Evolutionary conservation across 768 basidiomycete species (phyloP).

Genomic region (Suillus paluster): DNA sequence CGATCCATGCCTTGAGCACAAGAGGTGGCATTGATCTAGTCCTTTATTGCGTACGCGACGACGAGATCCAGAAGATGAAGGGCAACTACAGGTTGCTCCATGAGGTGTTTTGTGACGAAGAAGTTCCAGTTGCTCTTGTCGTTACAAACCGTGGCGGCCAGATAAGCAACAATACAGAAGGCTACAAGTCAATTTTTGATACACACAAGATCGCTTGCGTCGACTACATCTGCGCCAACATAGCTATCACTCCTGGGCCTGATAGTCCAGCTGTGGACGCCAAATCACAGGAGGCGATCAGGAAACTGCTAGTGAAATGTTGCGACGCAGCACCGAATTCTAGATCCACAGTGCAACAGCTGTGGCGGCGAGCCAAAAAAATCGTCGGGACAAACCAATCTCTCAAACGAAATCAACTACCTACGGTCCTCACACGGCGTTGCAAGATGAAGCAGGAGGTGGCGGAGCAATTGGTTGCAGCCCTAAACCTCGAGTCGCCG

Average conservation of each 20-base stretch:
- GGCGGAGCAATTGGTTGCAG: not conserved
- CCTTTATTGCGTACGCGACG: constrained; percentile 43
- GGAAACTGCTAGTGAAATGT: not conserved
- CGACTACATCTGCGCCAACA: not conserved
- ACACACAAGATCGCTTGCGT: not conserved
- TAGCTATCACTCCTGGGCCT: not conserved
- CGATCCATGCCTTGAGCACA: constrained; percentile 36
- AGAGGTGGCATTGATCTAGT: constrained; percentile 42
- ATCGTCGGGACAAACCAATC: not conserved
- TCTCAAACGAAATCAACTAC: not conserved
- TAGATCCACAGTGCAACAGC: not conserved
- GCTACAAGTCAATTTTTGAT: not conserved
- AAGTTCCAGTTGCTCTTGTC: constrained; percentile 41
- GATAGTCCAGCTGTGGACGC: not conserved
- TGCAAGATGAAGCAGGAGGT: not conserved
- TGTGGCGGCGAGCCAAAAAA: not conserved
- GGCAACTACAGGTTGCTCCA: constrained; percentile 38
- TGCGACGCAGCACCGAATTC: not conserved
- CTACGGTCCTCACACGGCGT: not conserved
- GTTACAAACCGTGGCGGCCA: constrained; percentile 40
- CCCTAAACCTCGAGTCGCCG: not conserved
- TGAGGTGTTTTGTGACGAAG: constrained; percentile 40
- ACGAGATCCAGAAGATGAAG: constrained; percentile 38
- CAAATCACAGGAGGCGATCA: not conserved
- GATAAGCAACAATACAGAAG: not conserved